These are phyloP conservation scores for Cercospora sp. DNA, from an alignment of 2,329 filamentous ascomycete genomes.

Conservation along the genomic window DNA sequence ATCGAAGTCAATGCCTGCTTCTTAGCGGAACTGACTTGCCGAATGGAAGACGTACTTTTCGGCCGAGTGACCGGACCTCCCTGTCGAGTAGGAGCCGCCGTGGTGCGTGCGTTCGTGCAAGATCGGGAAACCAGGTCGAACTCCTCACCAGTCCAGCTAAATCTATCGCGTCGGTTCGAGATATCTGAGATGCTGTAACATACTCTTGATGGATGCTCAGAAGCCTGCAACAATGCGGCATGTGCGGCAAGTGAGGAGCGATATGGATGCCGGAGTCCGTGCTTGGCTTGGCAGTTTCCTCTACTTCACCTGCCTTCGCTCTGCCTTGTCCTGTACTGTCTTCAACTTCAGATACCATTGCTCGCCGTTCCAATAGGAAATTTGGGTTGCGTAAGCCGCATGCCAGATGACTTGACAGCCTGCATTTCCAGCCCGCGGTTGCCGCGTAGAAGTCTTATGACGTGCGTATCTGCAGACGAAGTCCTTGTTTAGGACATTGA, in stretches of 20 bases:
- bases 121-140: too few relatives aligned
- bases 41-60: too few relatives aligned
- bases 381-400: neutral
- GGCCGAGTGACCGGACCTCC: too few relatives aligned
- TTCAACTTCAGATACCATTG: neutral
- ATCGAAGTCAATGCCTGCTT: too few relatives aligned
- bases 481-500: neutral
- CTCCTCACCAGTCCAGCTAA: neutral
- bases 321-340: neutral
- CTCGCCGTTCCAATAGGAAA: neutral
- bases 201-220: neutral
- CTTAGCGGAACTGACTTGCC: too few relatives aligned
- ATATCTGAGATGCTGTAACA: neutral
- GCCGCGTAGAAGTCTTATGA: neutral
- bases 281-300: neutral
- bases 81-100: too few relatives aligned
- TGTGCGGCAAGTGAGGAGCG: neutral
- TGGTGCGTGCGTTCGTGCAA: too few relatives aligned
- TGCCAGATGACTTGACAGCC: neutral
- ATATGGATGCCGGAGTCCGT: neutral
- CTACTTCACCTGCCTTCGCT: neutral
- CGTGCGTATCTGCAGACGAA: neutral
- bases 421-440: neutral
- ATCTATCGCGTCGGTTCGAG: neutral
- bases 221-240: neutral